Conservation (phyloP, 805 yeast species). For the Wickerhamiella siamensis region DNA sequence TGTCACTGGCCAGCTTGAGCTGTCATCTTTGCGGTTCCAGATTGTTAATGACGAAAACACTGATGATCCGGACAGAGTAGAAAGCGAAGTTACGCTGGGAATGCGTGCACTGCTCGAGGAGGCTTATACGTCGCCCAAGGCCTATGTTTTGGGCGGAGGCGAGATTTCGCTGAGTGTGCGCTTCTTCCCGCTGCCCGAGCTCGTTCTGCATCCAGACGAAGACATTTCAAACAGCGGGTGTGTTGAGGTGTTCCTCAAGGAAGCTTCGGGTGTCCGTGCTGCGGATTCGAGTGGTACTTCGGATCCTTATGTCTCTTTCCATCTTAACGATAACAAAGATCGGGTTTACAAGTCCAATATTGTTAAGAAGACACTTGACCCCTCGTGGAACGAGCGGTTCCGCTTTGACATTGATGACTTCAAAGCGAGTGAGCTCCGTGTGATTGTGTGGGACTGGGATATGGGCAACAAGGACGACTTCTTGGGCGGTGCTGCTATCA, state of each 20-base stretch:
- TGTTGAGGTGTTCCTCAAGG: slow-evolving; percentile 42
- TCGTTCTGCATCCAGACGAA: slow-evolving; percentile 58
- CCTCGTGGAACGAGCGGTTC: slow-evolving; percentile 72
- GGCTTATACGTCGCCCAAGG: slow-evolving; percentile 14
- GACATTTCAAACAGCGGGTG: slow-evolving; percentile 61
- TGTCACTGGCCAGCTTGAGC: slow-evolving; percentile 17
- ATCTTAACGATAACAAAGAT: slow-evolving; percentile 43
- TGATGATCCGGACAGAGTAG: slow-evolving; percentile 8
- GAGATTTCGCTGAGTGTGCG: slow-evolving; percentile 25
- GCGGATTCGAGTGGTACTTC: slow-evolving; percentile 90
- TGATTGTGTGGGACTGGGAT: slow-evolving; percentile 78
- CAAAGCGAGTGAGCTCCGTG: slow-evolving; percentile 18
- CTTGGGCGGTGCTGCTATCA: slow-evolving; percentile 50
- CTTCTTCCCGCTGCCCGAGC: slow-evolving; percentile 58
- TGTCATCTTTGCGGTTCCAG: slow-evolving; percentile 16
- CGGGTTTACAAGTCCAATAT: slow-evolving; percentile 60
- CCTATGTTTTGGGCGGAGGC: slow-evolving; percentile 11
- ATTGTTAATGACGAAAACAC: slow-evolving; percentile 9
- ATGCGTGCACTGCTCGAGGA: slow-evolving; percentile 21
- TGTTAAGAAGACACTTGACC: slow-evolving; percentile 74
- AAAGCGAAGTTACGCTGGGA: slow-evolving; percentile 37
- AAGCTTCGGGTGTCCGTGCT: slow-evolving; percentile 57
- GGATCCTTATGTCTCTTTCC: slow-evolving; percentile 73
- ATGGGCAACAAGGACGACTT: slow-evolving; percentile 77
- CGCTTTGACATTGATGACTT: slow-evolving; percentile 14